Percentiles rank a stretch among this genome's conserved stretches.
Conservation (phyloP, 352 stramenopile genomes). For the Globisporangium perplexum region DNA sequence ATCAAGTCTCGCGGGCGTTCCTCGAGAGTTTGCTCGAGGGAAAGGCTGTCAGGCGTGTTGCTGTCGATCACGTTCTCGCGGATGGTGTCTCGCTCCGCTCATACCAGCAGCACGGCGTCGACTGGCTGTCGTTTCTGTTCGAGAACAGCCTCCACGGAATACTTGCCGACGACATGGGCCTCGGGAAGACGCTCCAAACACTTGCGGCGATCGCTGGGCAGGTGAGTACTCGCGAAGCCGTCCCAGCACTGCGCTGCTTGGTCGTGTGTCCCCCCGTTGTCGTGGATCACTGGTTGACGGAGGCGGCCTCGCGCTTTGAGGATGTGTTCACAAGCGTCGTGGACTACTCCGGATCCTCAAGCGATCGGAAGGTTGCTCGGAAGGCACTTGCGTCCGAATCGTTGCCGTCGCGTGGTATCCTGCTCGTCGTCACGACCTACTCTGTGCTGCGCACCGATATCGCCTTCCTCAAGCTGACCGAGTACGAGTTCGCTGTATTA, state of each 20-base stretch:
- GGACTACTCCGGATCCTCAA: constrained; percentile 65
- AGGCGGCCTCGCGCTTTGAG: constrained; percentile 86
- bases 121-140: constrained; percentile 71
- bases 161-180: constrained; percentile 86
- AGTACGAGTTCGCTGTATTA: constrained; percentile 89
- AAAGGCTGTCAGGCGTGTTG: constrained; percentile 38
- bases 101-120: constrained; percentile 77
- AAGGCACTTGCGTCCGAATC: background rate
- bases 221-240: constrained; percentile 18
- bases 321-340: constrained; percentile 55
- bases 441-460: constrained; percentile 84
- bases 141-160: constrained; percentile 74
- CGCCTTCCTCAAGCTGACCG: constrained; percentile 34
- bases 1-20: constrained; percentile 60
- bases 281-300: constrained; percentile 92
- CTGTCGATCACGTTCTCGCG: constrained; percentile 28
- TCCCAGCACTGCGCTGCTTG: constrained; percentile 27
- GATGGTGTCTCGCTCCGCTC: constrained; percentile 30
- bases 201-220: constrained; percentile 82
- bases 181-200: constrained; percentile 95
- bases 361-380: constrained; percentile 34
- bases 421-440: constrained; percentile 83
- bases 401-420: background rate
- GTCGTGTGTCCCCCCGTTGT: constrained; percentile 95
- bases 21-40: constrained; percentile 54